Evolutionary conservation across 768 basidiomycete species (phyloP).

Genomic region (Panellus pusillus): DNA sequence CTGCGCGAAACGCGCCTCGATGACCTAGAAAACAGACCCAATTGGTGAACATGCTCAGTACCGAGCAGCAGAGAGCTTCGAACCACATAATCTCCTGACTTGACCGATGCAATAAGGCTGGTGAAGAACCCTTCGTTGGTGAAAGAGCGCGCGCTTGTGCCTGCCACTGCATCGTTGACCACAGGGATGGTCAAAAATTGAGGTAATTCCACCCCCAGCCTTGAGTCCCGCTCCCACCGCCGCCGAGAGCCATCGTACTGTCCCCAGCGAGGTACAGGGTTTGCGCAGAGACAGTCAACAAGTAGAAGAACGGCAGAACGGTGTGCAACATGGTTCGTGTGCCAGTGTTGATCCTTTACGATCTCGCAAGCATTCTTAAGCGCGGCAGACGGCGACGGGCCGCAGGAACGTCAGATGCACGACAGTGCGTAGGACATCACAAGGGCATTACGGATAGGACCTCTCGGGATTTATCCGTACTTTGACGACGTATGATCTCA

Average conservation of each 20-base stretch:
- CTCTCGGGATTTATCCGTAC: too few species aligned
- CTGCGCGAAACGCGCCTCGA: slow-evolving; percentile 6
- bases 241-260: slow-evolving; percentile 15
- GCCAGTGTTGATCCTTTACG: neutral
- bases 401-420: neutral
- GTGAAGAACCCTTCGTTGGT: slow-evolving; percentile 25
- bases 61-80: neutral
- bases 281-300: slow-evolving; percentile 7
- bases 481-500: too few species aligned
- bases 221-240: slow-evolving; percentile 16
- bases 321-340: neutral
- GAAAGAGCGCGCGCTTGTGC: slow-evolving; percentile 28
- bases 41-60: too few species aligned
- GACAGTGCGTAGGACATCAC: neutral
- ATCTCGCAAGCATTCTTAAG: neutral
- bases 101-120: slow-evolving; percentile 17
- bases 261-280: slow-evolving; percentile 14
- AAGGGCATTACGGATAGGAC: too few species aligned
- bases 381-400: neutral
- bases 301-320: neutral
- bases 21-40: slow-evolving; percentile 2
- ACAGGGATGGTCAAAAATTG: slow-evolving; percentile 23
- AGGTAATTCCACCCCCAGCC: slow-evolving; percentile 24
- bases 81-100: slow-evolving; percentile 23
- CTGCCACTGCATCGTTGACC: slow-evolving; percentile 26